Evolutionary conservation across 352 stramenopile species (phyloP).

Genomic region (Thalassiosira oceanica): DNA sequence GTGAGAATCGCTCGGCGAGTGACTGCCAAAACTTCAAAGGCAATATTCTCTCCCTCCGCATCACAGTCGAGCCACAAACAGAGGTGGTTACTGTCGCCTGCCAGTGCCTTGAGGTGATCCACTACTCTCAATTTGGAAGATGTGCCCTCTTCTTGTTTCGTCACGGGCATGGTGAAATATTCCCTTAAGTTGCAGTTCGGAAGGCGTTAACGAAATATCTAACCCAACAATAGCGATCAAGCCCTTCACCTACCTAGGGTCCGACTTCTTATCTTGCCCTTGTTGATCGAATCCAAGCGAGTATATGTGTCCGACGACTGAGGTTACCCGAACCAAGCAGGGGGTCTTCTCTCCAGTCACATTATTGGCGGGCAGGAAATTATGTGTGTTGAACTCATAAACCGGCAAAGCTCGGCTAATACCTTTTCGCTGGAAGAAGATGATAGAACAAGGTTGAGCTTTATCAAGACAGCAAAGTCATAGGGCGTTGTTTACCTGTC

Average conservation of each 20-base stretch:
- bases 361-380: conserved; percentile 9
- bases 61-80: conserved; percentile 85
- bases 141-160: conserved; percentile 60
- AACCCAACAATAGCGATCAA: too few relatives aligned
- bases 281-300: conserved; percentile 77
- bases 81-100: conserved; percentile 55
- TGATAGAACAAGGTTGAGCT: too few relatives aligned
- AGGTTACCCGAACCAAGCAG: conserved; percentile 66
- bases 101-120: conserved; percentile 62
- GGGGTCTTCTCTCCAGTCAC: too few relatives aligned
- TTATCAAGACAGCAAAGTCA: too few relatives aligned
- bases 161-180: conserved; percentile 66
- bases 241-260: too few relatives aligned
- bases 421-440: conserved; percentile 13
- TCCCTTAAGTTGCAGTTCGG: conserved; percentile 71
- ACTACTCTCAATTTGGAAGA: conserved; percentile 49
- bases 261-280: too few relatives aligned
- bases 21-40: conserved; percentile 78
- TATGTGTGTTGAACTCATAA: conserved; percentile 62
- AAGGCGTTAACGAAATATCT: too few relatives aligned
- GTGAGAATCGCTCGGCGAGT: conserved; percentile 66
- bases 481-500: too few relatives aligned
- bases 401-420: conserved; percentile 67
- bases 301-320: conserved; percentile 81
- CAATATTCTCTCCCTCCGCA: conserved; percentile 83